These are phyloP conservation scores for Cudoniella acicularis DNA, from an alignment of 495 filamentous ascomycete species.

Conservation along the genomic window DNA sequence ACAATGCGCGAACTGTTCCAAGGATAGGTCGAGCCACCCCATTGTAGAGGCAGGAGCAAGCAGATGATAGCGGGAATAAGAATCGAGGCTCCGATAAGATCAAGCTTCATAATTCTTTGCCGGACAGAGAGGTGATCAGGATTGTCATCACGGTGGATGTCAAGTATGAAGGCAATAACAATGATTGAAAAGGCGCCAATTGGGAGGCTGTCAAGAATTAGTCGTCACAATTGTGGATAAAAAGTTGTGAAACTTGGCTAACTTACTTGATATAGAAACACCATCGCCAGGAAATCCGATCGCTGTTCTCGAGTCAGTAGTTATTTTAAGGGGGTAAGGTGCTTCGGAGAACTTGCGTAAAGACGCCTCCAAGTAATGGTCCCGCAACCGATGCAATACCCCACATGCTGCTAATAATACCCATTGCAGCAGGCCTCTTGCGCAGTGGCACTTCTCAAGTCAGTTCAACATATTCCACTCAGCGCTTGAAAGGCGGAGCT, in stretches of 20 bases:
- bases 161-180: slow-evolving; percentile 51
- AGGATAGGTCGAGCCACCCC: slow-evolving; percentile 51
- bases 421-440: slow-evolving; percentile 67
- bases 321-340: no score
- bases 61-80: slow-evolving; percentile 52
- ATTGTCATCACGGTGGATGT: slow-evolving; percentile 35
- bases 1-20: slow-evolving; percentile 46
- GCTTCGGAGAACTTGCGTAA: slow-evolving; percentile 37
- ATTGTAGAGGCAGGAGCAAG: slow-evolving; percentile 62
- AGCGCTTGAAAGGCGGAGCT: no score
- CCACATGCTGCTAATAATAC: slow-evolving; percentile 79
- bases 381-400: slow-evolving; percentile 74
- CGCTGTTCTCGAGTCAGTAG: slow-evolving; percentile 26
- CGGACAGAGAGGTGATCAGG: slow-evolving; percentile 29
- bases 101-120: slow-evolving; percentile 44
- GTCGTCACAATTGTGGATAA: not conserved
- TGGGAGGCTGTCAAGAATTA: slow-evolving; percentile 38
- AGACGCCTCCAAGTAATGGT: slow-evolving; percentile 49
- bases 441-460: slow-evolving; percentile 64
- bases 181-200: slow-evolving; percentile 57
- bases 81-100: slow-evolving; percentile 45
- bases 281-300: slow-evolving; percentile 48
- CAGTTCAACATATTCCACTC: no score
- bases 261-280: slow-evolving; percentile 51
- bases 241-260: not conserved